These are phyloP conservation scores for Nemania bipapillata DNA, from an alignment of 2,329 filamentous ascomycete species.

Conservation along the genomic window DNA sequence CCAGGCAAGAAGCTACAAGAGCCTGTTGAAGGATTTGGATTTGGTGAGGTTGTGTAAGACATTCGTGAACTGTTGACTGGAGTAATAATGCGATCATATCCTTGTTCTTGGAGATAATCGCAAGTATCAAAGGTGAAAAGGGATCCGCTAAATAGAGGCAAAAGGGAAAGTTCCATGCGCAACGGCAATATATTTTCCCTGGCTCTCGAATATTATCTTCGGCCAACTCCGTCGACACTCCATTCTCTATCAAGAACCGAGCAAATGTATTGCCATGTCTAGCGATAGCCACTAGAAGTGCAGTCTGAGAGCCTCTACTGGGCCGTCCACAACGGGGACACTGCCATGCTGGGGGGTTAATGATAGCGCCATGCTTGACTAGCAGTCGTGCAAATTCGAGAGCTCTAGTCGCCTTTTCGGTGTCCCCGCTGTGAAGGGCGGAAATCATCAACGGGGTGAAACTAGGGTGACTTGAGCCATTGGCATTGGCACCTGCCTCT, in stretches of 20 bases:
- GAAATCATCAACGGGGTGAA: neutral
- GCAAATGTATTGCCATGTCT: neutral
- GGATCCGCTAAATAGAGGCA: too few relatives aligned
- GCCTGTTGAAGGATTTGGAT: neutral
- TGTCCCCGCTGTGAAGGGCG: neutral
- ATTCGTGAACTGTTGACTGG: neutral
- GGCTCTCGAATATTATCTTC: neutral
- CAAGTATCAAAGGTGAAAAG: conserved; percentile 8
- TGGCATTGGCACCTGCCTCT: neutral
- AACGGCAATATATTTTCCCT: neutral
- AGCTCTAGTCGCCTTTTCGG: neutral
- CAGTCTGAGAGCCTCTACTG: neutral
- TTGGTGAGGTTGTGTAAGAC: neutral
- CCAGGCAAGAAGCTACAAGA: conserved; percentile 7
- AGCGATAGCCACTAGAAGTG: conserved; percentile 6
- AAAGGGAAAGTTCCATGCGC: too few relatives aligned
- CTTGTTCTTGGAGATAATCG: conserved; percentile 1
- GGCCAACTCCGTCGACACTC: neutral
- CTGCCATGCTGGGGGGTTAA: neutral
- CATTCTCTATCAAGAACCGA: conserved; percentile 13
- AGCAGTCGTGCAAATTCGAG: conserved; percentile 3
- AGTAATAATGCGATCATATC: conserved; percentile 9
- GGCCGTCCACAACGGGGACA: neutral
- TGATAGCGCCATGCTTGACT: neutral
- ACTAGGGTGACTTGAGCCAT: neutral